Conservation (phyloP, 345 rosid genomes). For the Camelina hispida region DNA sequence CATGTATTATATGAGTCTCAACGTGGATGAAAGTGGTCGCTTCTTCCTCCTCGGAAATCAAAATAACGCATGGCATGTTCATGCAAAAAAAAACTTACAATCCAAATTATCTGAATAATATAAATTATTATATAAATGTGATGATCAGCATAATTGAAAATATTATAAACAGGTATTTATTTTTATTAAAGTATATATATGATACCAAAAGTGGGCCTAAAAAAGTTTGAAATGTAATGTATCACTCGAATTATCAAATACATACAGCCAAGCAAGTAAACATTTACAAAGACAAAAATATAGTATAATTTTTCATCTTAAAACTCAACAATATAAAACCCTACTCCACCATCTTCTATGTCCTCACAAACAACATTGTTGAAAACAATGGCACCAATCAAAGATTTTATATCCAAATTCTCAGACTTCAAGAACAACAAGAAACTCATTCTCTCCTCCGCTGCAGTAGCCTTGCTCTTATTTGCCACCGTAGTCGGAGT, state of each 20-base stretch:
- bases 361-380: conserved; percentile 28
- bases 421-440: conserved; percentile 41
- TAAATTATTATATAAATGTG: neutral
- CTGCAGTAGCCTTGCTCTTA: conserved; percentile 21
- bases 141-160: neutral
- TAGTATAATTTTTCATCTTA: neutral
- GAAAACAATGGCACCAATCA: conserved; percentile 38
- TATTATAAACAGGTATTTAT: neutral
- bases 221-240: conserved; percentile 20
- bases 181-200: neutral
- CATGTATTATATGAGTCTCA: neutral
- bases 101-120: neutral
- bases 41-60: conserved; percentile 24
- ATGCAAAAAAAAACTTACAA: conserved; percentile 7
- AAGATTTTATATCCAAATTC: conserved; percentile 37
- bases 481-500: conserved; percentile 18
- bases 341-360: neutral
- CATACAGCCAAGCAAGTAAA: conserved; percentile 25
- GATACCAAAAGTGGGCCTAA: conserved; percentile 33
- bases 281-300: neutral
- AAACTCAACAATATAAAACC: conserved; percentile 33
- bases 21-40: conserved; percentile 36
- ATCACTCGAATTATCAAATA: conserved; percentile 15
- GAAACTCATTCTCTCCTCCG: conserved; percentile 38
- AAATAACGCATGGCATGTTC: conserved; percentile 16